phyloP scores from a whole-genome alignment of 164 flowering plant species.

The Cinnamomum micranthum region DNA sequence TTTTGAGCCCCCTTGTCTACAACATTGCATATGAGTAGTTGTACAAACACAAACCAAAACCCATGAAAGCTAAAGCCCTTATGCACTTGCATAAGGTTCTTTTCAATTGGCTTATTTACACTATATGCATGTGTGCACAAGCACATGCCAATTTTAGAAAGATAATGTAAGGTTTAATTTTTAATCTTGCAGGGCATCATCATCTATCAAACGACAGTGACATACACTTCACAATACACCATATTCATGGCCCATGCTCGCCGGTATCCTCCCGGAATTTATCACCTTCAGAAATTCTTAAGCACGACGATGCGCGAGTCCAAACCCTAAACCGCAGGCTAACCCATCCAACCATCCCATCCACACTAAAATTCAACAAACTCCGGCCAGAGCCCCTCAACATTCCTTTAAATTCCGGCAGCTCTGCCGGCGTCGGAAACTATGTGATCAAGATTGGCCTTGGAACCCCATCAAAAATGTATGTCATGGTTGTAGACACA shows the following conservation, averaged over 20 bases:
- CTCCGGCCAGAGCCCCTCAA: conserved; percentile 13
- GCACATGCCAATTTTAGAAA: neutral
- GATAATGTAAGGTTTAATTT: neutral
- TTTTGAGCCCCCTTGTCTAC: neutral
- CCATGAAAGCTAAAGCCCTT: neutral
- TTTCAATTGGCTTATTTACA: neutral
- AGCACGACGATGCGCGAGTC: conserved; percentile 19
- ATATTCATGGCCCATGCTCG: conserved; percentile 27
- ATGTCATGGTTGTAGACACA: conserved; percentile 40
- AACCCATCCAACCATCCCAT: neutral
- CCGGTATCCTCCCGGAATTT: conserved; percentile 3
- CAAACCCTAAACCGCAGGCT: conserved; percentile 16
- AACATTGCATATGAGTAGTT: neutral
- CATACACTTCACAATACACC: conserved; percentile 20
- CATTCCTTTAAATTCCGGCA: conserved; percentile 29
- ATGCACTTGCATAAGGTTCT: neutral
- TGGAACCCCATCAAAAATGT: conserved; percentile 35
- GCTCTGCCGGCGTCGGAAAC: conserved; percentile 34
- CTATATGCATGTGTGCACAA: no score
- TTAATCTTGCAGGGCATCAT: conserved; percentile 11
- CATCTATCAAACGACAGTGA: conserved; percentile 11
- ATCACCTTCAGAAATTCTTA: conserved; percentile 5
- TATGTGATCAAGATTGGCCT: conserved; percentile 37
- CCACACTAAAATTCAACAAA: neutral
- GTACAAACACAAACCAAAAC: neutral